Evolutionary conservation across 2,329 filamentous ascomycete genomes (phyloP).

Genomic region (Aspergillus puulaauensis): DNA sequence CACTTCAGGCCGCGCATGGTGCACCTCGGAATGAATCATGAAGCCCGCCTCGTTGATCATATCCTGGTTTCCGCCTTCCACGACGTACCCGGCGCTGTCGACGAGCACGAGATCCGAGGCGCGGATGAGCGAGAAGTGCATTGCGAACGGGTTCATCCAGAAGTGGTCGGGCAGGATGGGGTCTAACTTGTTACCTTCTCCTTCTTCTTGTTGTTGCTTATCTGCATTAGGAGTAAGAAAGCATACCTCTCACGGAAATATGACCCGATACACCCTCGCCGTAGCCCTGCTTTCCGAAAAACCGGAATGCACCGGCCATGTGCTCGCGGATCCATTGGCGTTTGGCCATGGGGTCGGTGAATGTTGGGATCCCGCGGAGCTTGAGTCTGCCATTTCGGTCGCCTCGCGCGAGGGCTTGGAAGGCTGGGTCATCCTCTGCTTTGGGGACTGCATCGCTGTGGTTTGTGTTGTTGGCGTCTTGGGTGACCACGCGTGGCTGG

Average conservation of each 20-base stretch:
- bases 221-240: too few relatives aligned
- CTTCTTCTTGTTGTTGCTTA: too few relatives aligned
- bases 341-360: slow-evolving; percentile 44
- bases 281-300: slow-evolving; percentile 42
- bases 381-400: slow-evolving; percentile 36
- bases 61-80: slow-evolving; percentile 40
- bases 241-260: slow-evolving; percentile 40
- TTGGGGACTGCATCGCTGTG: too few relatives aligned
- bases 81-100: slow-evolving; percentile 40
- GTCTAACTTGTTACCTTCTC: too few relatives aligned
- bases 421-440: slow-evolving; percentile 10
- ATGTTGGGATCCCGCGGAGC: slow-evolving; percentile 40
- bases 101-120: slow-evolving; percentile 44
- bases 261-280: slow-evolving; percentile 44
- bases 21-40: slow-evolving; percentile 61
- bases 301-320: slow-evolving; percentile 43
- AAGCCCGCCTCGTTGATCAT: slow-evolving; percentile 51
- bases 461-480: too few relatives aligned
- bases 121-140: slow-evolving; percentile 43
- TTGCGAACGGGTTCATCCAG: slow-evolving; percentile 42
- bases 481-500: too few relatives aligned
- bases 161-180: slow-evolving; percentile 39
- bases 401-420: slow-evolving; percentile 37
- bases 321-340: slow-evolving; percentile 55
- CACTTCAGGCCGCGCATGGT: slow-evolving; percentile 59